Conservation (phyloP, 257 asterid genomes). For the Primulina eburnea region DNA sequence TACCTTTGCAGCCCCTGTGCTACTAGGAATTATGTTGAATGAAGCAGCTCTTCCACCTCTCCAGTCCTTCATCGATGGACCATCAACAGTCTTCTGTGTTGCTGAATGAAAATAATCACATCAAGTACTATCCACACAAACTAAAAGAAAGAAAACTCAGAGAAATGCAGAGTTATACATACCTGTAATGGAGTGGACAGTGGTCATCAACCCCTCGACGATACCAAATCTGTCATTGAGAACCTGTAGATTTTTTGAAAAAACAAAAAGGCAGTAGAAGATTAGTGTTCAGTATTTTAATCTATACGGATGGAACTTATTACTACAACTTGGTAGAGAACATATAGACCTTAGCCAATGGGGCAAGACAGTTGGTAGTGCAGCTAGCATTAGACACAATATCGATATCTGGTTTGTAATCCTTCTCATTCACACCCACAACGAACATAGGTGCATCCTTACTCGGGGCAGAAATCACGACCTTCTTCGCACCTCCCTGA, state of each 20-base stretch:
- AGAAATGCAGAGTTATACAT: too few relatives aligned
- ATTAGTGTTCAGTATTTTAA: not conserved
- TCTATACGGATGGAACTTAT: not conserved
- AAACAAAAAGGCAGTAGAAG: not conserved
- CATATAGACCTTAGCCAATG: conserved; percentile 60
- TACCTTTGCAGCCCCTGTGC: conserved; percentile 37
- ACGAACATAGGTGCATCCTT: conserved; percentile 85
- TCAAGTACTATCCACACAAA: too few relatives aligned
- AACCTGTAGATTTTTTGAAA: too few relatives aligned
- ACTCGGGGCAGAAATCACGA: conserved; percentile 48
- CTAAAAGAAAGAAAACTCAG: too few relatives aligned
- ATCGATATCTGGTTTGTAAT: conserved; percentile 55
- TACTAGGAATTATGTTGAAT: conserved; percentile 32
- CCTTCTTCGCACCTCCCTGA: conserved; percentile 71
- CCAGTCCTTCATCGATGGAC: conserved; percentile 34
- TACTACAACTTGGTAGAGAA: not conserved
- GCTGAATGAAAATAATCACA: conserved; percentile 5
- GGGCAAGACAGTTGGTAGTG: conserved; percentile 88
- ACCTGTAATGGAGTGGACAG: too few relatives aligned
- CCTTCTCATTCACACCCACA: conserved; percentile 81
- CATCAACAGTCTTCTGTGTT: conserved; percentile 34
- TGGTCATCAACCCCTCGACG: too few relatives aligned
- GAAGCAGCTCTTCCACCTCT: conserved; percentile 35
- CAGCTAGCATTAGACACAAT: conserved; percentile 92
- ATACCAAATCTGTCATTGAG: too few relatives aligned